These are phyloP conservation scores for Croton setiger DNA, from an alignment of 441 rosid species.

Conservation along the genomic window DNA sequence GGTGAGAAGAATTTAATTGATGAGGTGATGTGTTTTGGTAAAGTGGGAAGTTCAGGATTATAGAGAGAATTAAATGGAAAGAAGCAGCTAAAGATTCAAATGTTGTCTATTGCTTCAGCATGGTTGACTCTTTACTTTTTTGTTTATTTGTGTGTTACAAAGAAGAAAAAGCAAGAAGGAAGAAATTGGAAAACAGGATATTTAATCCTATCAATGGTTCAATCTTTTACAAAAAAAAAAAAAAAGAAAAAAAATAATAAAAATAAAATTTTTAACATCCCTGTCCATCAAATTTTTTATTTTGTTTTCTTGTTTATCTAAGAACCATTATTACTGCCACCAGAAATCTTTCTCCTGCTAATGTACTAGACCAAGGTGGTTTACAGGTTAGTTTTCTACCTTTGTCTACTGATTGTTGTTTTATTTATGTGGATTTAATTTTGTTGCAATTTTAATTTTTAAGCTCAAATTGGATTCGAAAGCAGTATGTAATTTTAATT, in stretches of 20 bases:
- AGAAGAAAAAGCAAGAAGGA: neutral
- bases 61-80: constrained; percentile 2
- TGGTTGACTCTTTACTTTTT: neutral
- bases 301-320: constrained; percentile 12
- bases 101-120: constrained; percentile 6
- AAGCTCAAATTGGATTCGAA: too few species aligned
- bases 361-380: constrained; percentile 31
- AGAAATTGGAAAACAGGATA: neutral
- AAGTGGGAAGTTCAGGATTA: neutral
- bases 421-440: too few species aligned
- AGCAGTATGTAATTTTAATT: too few species aligned
- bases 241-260: too few species aligned
- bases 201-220: constrained; percentile 5
- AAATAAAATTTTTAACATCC: constrained; percentile 5
- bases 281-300: too few species aligned
- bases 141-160: neutral
- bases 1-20: constrained; percentile 18
- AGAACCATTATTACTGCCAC: constrained; percentile 18
- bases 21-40: constrained; percentile 38
- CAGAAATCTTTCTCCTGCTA: constrained; percentile 12
- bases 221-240: neutral
- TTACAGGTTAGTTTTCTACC: too few species aligned
- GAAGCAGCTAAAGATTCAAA: constrained; percentile 2
- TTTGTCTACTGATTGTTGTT: too few species aligned
- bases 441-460: too few species aligned